Base-by-base conservation (phyloP, 2,329 filamentous ascomycete genomes). In the Neofusicoccum parvum region DNA sequence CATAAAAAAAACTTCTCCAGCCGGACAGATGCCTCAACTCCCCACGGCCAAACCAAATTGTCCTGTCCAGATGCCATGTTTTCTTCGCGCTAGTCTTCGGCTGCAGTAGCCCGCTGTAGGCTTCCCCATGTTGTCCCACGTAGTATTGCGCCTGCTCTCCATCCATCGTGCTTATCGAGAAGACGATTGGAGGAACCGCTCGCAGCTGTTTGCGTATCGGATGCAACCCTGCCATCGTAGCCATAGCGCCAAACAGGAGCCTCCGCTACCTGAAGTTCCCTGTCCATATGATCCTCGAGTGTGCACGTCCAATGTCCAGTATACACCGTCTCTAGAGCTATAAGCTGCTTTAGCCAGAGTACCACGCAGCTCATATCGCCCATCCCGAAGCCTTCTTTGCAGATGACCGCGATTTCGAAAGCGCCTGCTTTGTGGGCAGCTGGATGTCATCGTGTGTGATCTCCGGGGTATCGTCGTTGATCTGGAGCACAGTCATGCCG, bases 401-500 rank as follows among this genome's bases (percentile, higher is more conserved):
- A n/a, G 62, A 62, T 10, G 39, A n/a, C 7, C 51, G 53, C 15
- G 36, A 49, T 15, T 63, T 67, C 6, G 64, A 10, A 3, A 46
- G 37, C 7, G 41, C 34, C 23, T 58, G 32, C 27, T 43, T 51
- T 3, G 45, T 14, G 23, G 64, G n/a, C 4, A 50, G 20, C 3
- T 54, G 51, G 12, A 62, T 34, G 14, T 41, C 49, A 14, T 43
- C 54, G 5, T 56, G 37, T 4, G 37, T 62, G 4, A 53, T 7
- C 4, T 56, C 66, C 23, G 75, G 74, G 7, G 75, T 68, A 0
- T 74, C 72, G 50, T 77, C 76, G 48, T 74, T 67, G 64, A 78
- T 75, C 46, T 77, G 73, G 51, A 78, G 74, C 45, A 77, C 72
- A 9, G 76, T 78, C 74, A 78, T 76, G 17, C 50, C 64, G 48